Conservation (phyloP, 1,284 basidiomycete genomes). For the Sparassis latifolia region DNA sequence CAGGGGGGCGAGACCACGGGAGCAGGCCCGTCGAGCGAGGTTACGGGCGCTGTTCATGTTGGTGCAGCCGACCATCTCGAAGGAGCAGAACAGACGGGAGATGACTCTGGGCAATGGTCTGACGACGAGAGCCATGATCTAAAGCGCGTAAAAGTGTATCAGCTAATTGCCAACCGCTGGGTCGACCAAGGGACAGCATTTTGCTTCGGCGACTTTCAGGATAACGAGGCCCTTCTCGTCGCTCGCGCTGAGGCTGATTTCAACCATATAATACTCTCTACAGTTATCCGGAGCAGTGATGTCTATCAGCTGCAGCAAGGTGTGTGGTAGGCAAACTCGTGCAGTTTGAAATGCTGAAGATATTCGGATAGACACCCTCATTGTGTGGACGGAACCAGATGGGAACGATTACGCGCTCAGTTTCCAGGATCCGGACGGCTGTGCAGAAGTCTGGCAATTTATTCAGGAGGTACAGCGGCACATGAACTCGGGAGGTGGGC, state of each 20-base stretch:
- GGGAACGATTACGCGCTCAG: constrained; percentile 94
- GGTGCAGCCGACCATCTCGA: constrained; percentile 11
- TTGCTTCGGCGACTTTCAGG: constrained; percentile 84
- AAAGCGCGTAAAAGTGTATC: constrained; percentile 68
- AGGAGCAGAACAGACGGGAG: constrained; percentile 12
- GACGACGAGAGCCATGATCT: constrained; percentile 32
- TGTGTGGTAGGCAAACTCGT: constrained; percentile 29
- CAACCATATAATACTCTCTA: constrained; percentile 64
- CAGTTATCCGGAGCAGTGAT: constrained; percentile 74
- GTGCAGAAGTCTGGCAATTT: constrained; percentile 96
- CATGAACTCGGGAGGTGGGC: constrained; percentile 57
- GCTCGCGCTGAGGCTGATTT: constrained; percentile 77
- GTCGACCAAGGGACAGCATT: constrained; percentile 92
- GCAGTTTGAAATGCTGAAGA: not conserved
- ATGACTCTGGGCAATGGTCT: constrained; percentile 27
- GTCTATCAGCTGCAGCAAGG: constrained; percentile 93
- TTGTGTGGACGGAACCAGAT: constrained; percentile 97
- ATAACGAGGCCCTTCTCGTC: constrained; percentile 77
- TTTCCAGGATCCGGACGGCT: constrained; percentile 96
- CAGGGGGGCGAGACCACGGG: constrained; percentile 11
- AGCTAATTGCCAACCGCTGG: constrained; percentile 85
- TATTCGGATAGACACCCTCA: constrained; percentile 74
- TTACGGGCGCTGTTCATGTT: constrained; percentile 7
- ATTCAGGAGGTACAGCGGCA: constrained; percentile 92
- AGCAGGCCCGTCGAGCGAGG: constrained; percentile 10